A percentile compares a stretch with the other conserved stretches of the same genome.
Evolutionary conservation across 1,139 yeast species (phyloP).

Genomic region (Hansenula anomala): DNA sequence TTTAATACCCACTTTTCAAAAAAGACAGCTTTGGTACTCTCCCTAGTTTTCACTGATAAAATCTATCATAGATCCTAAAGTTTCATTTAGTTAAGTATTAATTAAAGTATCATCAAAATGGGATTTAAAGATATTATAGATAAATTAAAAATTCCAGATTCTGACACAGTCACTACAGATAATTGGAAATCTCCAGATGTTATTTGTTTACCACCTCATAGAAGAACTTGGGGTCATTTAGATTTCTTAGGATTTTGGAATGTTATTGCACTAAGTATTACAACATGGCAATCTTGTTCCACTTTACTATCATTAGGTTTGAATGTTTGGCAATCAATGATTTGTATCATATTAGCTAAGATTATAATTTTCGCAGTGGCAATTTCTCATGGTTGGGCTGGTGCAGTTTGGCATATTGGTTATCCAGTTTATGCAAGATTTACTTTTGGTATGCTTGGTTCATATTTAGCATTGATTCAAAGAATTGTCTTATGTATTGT

Average conservation of each 20-base stretch:
- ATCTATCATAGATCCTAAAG: no score
- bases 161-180: slow-evolving; percentile 18
- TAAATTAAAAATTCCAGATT: slow-evolving; percentile 14
- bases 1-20: no score
- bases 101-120: neutral
- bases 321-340: slow-evolving; percentile 30
- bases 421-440: slow-evolving; percentile 31
- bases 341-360: slow-evolving; percentile 31
- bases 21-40: no score
- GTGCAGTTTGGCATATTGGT: slow-evolving; percentile 33
- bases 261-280: slow-evolving; percentile 25
- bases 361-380: slow-evolving; percentile 26
- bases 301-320: slow-evolving; percentile 28
- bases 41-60: no score
- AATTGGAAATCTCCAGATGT: slow-evolving; percentile 28
- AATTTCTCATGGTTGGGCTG: slow-evolving; percentile 28
- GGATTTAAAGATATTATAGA: slow-evolving; percentile 1
- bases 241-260: slow-evolving; percentile 31
- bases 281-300: slow-evolving; percentile 28
- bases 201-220: slow-evolving; percentile 30
- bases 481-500: slow-evolving; percentile 32
- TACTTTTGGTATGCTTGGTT: slow-evolving; percentile 32
- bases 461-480: slow-evolving; percentile 28
- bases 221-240: slow-evolving; percentile 33
- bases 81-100: no score